Evolutionary conservation across 257 asterid species (phyloP), one percentile per base, ranked within the genome.

Genomic region (Leptodermis oblonga): DNA sequence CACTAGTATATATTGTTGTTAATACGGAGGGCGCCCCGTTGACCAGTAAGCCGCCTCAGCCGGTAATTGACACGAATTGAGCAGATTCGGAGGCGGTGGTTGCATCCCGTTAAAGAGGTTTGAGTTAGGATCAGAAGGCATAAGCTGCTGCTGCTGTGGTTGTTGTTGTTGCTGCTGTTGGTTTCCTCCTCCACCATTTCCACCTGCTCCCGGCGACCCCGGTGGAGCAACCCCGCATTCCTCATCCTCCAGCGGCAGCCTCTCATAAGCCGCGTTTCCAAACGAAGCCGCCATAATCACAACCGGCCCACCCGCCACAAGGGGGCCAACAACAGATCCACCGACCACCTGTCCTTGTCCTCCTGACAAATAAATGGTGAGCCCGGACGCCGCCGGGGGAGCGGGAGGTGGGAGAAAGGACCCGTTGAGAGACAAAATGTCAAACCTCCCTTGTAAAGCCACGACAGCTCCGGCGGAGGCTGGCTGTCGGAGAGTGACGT

Each of bases 301-400:
- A 7, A 93, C 96, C 23, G 97, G 95, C 3, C 99, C 99, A 1
- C 96, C 82, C 0, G 99, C 92, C 37, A 86, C 17, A 2, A 93
- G 71, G 20, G 89, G 96, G 0, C 99, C 98, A 8, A 87, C 97
- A 2, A 93, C 99, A 6, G 90, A 83, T 0, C 99, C 99, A 0
- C 99, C 99, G 67, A 93, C 85, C 0, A 93, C 92, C 77, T 93
- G 98, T 1, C 98, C 98, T 68, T 93, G 98, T 13, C 92, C 97
- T 7, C 97, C 94, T 13, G 97, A 87, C 8, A 93, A 61, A 48
- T 90, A 93, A 31, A 93, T 86, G n/a, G 95, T 87, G 63, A 93
- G 77, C 1, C 94, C 81, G 0, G 99, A 88, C 0, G 99, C 97
- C 0, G 94, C 90, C 0, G 96, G 85, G 0, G 97, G 97, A 0